Conservation (phyloP, 306 rosid genomes). For the Trichosanthes cucumerina region DNA sequence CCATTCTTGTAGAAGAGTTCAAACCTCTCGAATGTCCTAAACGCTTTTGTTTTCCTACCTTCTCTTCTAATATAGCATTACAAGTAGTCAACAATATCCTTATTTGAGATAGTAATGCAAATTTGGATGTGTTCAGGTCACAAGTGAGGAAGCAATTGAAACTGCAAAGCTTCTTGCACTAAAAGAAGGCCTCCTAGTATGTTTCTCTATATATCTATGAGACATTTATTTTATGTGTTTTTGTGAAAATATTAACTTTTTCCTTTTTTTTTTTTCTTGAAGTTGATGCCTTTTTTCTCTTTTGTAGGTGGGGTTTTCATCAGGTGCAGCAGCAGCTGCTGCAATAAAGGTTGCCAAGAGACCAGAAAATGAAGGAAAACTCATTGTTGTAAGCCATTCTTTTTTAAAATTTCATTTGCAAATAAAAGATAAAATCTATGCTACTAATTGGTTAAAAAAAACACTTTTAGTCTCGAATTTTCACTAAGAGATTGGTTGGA, state of each 20-base stretch:
- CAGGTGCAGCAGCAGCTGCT: constrained; percentile 76
- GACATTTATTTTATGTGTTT: not conserved
- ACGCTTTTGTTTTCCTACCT: not conserved
- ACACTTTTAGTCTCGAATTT: no score
- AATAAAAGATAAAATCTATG: not conserved
- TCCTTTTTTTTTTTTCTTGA: not conserved
- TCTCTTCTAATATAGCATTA: not conserved
- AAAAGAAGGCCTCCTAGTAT: constrained; percentile 80
- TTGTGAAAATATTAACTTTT: not conserved
- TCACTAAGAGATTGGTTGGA: no score
- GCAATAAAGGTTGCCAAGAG: constrained; percentile 56
- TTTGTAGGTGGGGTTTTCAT: constrained; percentile 68
- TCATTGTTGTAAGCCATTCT: constrained; percentile 42
- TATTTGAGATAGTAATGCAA: not conserved
- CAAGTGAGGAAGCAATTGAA: constrained; percentile 66
- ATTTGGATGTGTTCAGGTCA: not conserved
- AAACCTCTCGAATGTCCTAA: not conserved
- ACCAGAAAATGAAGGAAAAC: constrained; percentile 69
- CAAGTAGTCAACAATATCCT: not conserved
- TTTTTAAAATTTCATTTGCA: constrained; percentile 9
- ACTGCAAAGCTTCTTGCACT: constrained; percentile 54
- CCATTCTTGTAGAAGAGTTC: no score
- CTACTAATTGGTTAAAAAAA: no score
- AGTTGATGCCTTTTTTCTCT: not conserved
- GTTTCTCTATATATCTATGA: not conserved